Conservation (phyloP, 352 stramenopile species). For the Phytophthora multivora region DNA sequence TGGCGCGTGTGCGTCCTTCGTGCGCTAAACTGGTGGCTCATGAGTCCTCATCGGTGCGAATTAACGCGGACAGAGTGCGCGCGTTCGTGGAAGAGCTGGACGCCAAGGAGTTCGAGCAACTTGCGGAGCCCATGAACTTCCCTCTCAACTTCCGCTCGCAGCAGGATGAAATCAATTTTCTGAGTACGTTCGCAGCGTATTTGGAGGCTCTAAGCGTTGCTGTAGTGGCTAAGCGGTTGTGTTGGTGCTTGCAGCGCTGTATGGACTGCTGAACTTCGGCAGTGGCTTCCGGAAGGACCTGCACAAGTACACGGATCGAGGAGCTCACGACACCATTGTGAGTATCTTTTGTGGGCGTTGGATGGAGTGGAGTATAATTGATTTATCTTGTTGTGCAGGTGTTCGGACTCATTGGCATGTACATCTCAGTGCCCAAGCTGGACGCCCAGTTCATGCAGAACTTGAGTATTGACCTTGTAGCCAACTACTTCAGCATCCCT, state of each 20-base stretch:
- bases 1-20: slow-evolving; percentile 56
- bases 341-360: slow-evolving; percentile 1
- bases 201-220: background rate
- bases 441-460: slow-evolving; percentile 58
- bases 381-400: slow-evolving; percentile 37
- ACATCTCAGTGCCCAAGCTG: slow-evolving; percentile 79
- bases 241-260: slow-evolving; percentile 44
- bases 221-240: background rate
- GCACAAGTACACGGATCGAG: slow-evolving; percentile 71
- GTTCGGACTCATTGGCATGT: slow-evolving; percentile 86
- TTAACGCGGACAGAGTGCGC: slow-evolving; percentile 55
- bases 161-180: slow-evolving; percentile 80
- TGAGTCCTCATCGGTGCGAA: slow-evolving; percentile 46
- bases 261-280: slow-evolving; percentile 78
- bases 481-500: slow-evolving; percentile 75
- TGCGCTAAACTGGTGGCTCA: slow-evolving; percentile 56
- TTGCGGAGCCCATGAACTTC: slow-evolving; percentile 60
- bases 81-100: slow-evolving; percentile 61
- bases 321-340: slow-evolving; percentile 81
- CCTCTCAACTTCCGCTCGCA: slow-evolving; percentile 77
- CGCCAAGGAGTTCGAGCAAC: slow-evolving; percentile 49
- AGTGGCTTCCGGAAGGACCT: slow-evolving; percentile 82
- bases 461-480: slow-evolving; percentile 69
- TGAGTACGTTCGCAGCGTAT: slow-evolving; percentile 45
- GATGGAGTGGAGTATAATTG: background rate